Conservation (phyloP, 2,329 filamentous ascomycete genomes). For the Emydomyces testavorans region DNA sequence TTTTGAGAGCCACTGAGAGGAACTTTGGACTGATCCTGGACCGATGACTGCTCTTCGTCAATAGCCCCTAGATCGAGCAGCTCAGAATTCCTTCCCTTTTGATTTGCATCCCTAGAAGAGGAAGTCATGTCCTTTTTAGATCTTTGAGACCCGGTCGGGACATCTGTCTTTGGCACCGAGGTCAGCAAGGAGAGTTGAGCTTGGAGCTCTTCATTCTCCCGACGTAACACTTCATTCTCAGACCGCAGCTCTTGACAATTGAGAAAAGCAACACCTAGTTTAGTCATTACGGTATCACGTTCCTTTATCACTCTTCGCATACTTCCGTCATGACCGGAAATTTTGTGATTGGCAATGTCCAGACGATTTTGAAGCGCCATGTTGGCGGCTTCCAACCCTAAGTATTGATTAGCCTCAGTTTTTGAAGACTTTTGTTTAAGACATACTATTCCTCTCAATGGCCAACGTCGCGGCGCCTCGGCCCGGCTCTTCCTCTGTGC, state of each 20-base stretch:
- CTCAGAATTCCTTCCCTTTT: neutral
- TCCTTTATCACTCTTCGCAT: slow-evolving; percentile 46
- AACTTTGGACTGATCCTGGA: neutral
- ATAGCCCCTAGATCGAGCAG: slow-evolving; percentile 10
- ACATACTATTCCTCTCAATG: slow-evolving; percentile 33
- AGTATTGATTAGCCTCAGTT: slow-evolving; percentile 18
- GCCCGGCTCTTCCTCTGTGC: slow-evolving; percentile 38
- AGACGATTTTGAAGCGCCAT: slow-evolving; percentile 45
- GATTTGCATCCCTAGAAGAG: neutral
- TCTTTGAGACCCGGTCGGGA: neutral
- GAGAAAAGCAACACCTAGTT: slow-evolving; percentile 46
- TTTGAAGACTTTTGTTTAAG: slow-evolving; percentile 22
- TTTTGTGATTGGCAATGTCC: slow-evolving; percentile 45
- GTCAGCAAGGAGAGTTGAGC: slow-evolving; percentile 25
- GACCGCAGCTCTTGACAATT: slow-evolving; percentile 38
- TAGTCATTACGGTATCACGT: slow-evolving; percentile 46
- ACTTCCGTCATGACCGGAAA: slow-evolving; percentile 43
- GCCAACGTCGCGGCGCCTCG: slow-evolving; percentile 24
- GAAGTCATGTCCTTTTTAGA: neutral
- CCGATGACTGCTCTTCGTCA: neutral
- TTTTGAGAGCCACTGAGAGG: too few relatives aligned
- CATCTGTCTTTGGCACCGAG: slow-evolving; percentile 5
- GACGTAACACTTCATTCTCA: slow-evolving; percentile 29
- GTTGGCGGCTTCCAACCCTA: slow-evolving; percentile 42
- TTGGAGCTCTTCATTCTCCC: slow-evolving; percentile 32